These are phyloP conservation scores for Zangia roseola DNA, from an alignment of 768 basidiomycete species.

Conservation along the genomic window DNA sequence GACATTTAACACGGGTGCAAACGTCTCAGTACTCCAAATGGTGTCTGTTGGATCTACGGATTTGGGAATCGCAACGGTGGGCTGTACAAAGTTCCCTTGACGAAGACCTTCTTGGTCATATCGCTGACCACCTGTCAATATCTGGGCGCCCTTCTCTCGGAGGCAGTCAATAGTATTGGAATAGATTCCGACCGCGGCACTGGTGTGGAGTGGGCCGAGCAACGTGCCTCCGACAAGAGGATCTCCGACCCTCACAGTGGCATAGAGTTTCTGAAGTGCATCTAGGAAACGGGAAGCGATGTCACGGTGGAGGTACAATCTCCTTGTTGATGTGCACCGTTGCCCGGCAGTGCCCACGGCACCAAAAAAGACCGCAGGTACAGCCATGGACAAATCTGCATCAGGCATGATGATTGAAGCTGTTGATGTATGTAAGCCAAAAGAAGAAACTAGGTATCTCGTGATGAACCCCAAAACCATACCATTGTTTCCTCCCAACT, in stretches of 20 bases:
- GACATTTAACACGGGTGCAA: conserved; percentile 87
- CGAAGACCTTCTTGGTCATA: conserved; percentile 51
- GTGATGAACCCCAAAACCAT: conserved; percentile 23
- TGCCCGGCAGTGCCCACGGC: conserved; percentile 80
- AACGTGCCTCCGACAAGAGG: conserved; percentile 73
- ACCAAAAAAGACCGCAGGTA: conserved; percentile 90
- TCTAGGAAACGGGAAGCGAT: conserved; percentile 77
- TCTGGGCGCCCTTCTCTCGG: conserved; percentile 64
- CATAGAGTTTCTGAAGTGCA: conserved; percentile 72
- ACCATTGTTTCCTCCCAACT: conserved; percentile 97
- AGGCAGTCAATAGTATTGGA: conserved; percentile 59
- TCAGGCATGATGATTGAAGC: conserved; percentile 92
- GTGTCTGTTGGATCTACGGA: conserved; percentile 49
- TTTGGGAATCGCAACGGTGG: conserved; percentile 75
- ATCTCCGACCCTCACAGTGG: conserved; percentile 75
- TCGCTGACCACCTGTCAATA: conserved; percentile 68
- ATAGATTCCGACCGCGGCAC: conserved; percentile 67
- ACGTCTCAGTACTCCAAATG: conserved; percentile 80
- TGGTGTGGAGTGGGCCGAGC: conserved; percentile 83
- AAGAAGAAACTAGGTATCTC: conserved; percentile 18
- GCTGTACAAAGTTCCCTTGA: conserved; percentile 86
- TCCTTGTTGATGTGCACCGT: conserved; percentile 88
- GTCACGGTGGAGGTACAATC: conserved; percentile 82
- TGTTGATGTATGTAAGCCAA: conserved; percentile 32
- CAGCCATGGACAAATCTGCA: conserved; percentile 86